These are phyloP conservation scores for Pisolithus sp. DNA, from an alignment of 768 basidiomycete genomes.

Conservation along the genomic window DNA sequence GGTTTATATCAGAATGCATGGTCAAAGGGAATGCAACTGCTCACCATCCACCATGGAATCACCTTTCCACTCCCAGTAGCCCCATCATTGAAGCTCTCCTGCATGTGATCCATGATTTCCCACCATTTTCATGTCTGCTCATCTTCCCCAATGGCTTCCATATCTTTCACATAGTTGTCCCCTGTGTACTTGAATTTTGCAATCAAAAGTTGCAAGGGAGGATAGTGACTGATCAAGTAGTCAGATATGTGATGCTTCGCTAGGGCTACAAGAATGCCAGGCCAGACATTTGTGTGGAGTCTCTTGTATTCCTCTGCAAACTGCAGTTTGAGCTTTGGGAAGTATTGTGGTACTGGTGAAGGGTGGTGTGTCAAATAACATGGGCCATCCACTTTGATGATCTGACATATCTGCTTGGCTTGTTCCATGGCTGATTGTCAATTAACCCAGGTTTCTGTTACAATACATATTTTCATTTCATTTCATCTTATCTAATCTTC, in stretches of 20 bases:
- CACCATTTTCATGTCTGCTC: constrained; percentile 73
- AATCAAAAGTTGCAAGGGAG: constrained; percentile 58
- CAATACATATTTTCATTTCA: too few relatives aligned
- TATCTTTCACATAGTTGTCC: constrained; percentile 55
- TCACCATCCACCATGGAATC: constrained; percentile 67
- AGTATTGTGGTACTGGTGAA: background rate
- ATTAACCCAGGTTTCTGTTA: too few relatives aligned
- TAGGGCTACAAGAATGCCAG: constrained; percentile 57
- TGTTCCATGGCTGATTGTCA: constrained; percentile 7
- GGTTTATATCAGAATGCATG: background rate
- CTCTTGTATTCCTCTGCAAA: constrained; percentile 44
- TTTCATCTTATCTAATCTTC: too few relatives aligned
- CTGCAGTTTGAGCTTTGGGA: constrained; percentile 47
- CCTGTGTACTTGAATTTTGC: constrained; percentile 75
- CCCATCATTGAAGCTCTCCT: constrained; percentile 63
- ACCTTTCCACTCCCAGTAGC: constrained; percentile 63
- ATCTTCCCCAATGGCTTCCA: constrained; percentile 57
- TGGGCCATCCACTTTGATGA: constrained; percentile 49
- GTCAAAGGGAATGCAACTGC: constrained; percentile 6
- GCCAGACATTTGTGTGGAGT: constrained; percentile 64
- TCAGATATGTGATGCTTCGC: constrained; percentile 59
- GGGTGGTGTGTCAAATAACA: background rate
- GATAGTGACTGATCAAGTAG: constrained; percentile 71
- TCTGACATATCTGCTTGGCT: constrained; percentile 59
- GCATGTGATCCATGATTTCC: constrained; percentile 71